A percentile compares a stretch with the other conserved stretches of the same genome.
These are phyloP conservation scores for Vanilla planifolia DNA, from an alignment of 106 monocot genomes.

Conservation along the genomic window DNA sequence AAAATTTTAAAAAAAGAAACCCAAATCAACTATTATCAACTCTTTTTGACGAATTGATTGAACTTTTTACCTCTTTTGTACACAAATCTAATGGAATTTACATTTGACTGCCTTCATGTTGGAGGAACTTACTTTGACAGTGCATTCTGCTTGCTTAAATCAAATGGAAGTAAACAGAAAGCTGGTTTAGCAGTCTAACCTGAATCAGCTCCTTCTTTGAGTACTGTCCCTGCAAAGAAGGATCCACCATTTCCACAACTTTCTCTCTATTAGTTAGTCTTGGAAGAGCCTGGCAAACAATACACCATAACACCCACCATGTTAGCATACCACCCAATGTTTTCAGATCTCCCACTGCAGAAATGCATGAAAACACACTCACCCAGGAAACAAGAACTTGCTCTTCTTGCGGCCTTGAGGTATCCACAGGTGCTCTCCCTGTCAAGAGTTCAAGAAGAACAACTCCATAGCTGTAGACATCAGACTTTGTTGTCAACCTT, in stretches of 20 bases:
- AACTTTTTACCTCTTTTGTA: no score
- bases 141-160: background rate
- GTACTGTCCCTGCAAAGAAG: constrained; percentile 60
- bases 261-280: constrained; percentile 85
- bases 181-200: constrained; percentile 16
- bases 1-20: no score
- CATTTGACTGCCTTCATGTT: no score
- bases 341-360: no score
- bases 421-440: constrained; percentile 66
- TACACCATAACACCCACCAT: no score
- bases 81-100: no score
- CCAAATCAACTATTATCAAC: no score
- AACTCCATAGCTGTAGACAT: constrained; percentile 96
- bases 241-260: constrained; percentile 90
- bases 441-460: constrained; percentile 88
- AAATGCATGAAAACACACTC: constrained; percentile 10
- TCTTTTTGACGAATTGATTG: no score
- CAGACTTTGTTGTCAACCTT: constrained; percentile 85
- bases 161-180: background rate
- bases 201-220: constrained; percentile 78
- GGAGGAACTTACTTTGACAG: no score
- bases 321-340: no score
- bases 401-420: constrained; percentile 58
- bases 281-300: constrained; percentile 62
- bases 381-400: constrained; percentile 92